Base-by-base conservation (phyloP, 2,329 filamentous ascomycete genomes). In the Grosmannia huntii region DNA sequence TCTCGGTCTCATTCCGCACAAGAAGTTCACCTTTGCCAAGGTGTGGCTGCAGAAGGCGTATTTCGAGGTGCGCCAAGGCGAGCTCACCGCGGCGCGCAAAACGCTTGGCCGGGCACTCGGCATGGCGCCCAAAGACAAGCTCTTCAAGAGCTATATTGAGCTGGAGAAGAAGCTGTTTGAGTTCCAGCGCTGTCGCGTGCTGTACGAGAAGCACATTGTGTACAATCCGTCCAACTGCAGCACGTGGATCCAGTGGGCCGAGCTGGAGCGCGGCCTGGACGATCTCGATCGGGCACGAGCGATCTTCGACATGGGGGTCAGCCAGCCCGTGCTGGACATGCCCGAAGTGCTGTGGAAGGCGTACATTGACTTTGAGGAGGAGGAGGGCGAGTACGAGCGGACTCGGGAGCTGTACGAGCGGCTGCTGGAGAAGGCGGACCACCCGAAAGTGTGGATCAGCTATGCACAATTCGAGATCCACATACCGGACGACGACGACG, bases 381-480 rank as follows among this genome's bases (percentile, higher is more conserved):
- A 95, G 66, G 90, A 96, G 71, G 89, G 85, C 66, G 90, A 96
- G 71, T 96, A 92, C 71, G 89, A 90, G 57, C 79, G 85, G 54
- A 90, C 90, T 5, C 81, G 94, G 54, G 75, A 76, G 4, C 76
- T 99, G 51, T 99, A 97, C 73, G 92, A 97, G 75, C 83, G 92
- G 9, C 79, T 99, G 14, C 80, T 99, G 50, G 79, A 89, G 67
- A 96, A 95, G 83, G 96, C 94, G n/a, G 86, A 94, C 67, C 94
- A 99, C 68, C 90, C 96, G 77, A 99, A 97, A 77, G 94, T 99
- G 60, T 99, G 94, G 94, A 95, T 94, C 71, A 92, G 89, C 70
- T 99, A 92, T 73, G 94, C 94, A n/a, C 89, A 95, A 70, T 97
- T 99, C 68, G 94, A 99, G 72, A 89, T 97, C 75, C 92, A 94